phyloP scores from a whole-genome alignment of 2,329 filamentous ascomycete species.

The Ophiocordyceps australis region DNA sequence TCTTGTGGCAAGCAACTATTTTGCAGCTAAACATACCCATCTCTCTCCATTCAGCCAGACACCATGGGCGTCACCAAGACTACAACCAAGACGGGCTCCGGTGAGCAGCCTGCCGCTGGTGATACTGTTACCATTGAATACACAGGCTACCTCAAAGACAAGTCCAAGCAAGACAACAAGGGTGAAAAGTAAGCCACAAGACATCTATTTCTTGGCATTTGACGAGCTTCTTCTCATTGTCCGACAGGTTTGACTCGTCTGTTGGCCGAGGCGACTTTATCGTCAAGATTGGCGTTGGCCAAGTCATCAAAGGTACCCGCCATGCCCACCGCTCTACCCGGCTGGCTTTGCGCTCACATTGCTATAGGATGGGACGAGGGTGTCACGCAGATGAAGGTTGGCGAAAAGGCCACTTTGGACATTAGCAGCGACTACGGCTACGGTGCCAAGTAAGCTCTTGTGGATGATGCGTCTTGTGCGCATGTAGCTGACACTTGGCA shows the following conservation, averaged over 20 bases:
- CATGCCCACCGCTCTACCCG: constrained; percentile 1
- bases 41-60: constrained; percentile 5
- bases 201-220: too few species aligned
- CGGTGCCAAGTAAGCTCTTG: constrained; percentile 16
- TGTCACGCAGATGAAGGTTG: constrained; percentile 69
- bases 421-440: constrained; percentile 34
- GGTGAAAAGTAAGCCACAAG: constrained; percentile 60
- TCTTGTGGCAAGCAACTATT: too few species aligned
- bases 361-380: constrained; percentile 64
- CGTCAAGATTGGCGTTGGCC: constrained; percentile 61
- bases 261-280: constrained; percentile 59
- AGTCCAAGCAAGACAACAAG: constrained; percentile 38
- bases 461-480: too few species aligned
- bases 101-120: constrained; percentile 40
- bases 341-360: constrained; percentile 1
- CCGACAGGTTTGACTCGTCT: constrained; percentile 83
- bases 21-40: too few species aligned
- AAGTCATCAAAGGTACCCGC: constrained; percentile 65
- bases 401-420: constrained; percentile 73
- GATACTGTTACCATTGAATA: constrained; percentile 79
- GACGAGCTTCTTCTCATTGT: too few species aligned
- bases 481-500: constrained; percentile 13
- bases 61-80: constrained; percentile 62
- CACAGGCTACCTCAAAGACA: constrained; percentile 70
- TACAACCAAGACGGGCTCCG: constrained; percentile 40